Base-by-base conservation (phyloP, 2,329 filamentous ascomycete genomes). In the Curvularia lunata region DNA sequence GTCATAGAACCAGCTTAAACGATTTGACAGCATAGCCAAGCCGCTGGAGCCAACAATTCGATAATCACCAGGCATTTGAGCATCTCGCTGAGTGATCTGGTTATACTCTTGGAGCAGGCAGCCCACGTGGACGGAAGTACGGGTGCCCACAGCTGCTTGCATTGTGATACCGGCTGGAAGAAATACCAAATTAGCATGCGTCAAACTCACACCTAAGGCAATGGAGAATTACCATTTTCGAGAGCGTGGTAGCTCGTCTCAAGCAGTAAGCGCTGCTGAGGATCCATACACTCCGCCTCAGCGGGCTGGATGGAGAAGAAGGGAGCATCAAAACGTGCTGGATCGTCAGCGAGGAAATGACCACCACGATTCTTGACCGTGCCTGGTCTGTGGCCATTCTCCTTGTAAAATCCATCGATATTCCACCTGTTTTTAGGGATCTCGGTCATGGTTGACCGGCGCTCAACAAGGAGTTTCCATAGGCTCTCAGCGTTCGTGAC, bases 181-280 rank as follows among this genome's bases (percentile, higher is more conserved):
- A 16, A 18, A 5, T 3, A 25, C 18, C 2, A 23, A 8, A 8
- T 48, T 7, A 57, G 49, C 16, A 9, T 7, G 18, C n/a, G n/a
- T n/a, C n/a, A n/a, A 4, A 3, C 1, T 37, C 8, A 37, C 23
- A 12, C 7, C 23, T 6, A 25, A 46, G 13, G 4, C 1, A 34
- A n/a, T 16, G 13, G 4, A 4, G 1, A 34, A 16, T 19, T 48
- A 58, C 65, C 66, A 52, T 70, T 71, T 30, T 75, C 72, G 16
- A 75, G 41, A 10, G 70, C 71, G 34, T 69, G 65, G 37, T 71
- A 74, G 12, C 59, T 59, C 4, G 61, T 64, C 48, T 75, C 72
- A 4, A 75, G 58, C 12, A 73, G 45, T 1, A 59, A 45, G 1
- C 71, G 63, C 4, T 70, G 67, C 30, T 69, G 63, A 1, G 72